These are phyloP conservation scores for Eimeria necatrix DNA, from an alignment of 169 alveolate species.

Conservation along the genomic window DNA sequence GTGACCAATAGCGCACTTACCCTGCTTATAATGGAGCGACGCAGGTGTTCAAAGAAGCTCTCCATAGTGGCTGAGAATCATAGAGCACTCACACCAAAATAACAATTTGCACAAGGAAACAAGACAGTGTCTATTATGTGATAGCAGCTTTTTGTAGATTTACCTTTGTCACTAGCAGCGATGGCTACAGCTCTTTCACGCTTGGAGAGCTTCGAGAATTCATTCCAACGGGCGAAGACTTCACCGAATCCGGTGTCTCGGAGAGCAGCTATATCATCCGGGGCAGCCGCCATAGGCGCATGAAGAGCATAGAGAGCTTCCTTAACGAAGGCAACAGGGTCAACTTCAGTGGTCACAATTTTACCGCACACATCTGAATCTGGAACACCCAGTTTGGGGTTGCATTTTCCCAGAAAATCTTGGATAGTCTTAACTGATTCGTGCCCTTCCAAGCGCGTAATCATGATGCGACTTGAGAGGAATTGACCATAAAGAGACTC, in stretches of 20 bases:
- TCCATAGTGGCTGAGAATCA: constrained; percentile 19
- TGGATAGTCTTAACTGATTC: constrained; percentile 54
- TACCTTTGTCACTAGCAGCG: constrained; percentile 35
- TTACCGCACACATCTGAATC: constrained; percentile 74
- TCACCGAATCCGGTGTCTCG: constrained; percentile 12
- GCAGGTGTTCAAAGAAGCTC: background rate
- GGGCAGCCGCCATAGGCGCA: constrained; percentile 26
- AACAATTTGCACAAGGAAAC: background rate
- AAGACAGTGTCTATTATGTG: background rate
- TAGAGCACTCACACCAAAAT: background rate
- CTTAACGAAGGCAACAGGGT: constrained; percentile 34
- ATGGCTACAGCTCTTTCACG: constrained; percentile 32
- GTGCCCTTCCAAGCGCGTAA: constrained; percentile 44
- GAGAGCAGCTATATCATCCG: constrained; percentile 57
- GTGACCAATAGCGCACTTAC: background rate
- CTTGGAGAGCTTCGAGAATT: constrained; percentile 1
- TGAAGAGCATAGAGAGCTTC: constrained; percentile 57
- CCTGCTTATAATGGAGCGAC: constrained; percentile 5
- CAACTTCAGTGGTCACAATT: constrained; percentile 62
- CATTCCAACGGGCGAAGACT: constrained; percentile 46
- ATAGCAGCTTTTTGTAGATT: background rate
- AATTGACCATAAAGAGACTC: constrained; percentile 55
- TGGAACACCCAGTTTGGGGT: constrained; percentile 1
- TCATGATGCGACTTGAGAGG: constrained; percentile 48
- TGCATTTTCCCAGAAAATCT: constrained; percentile 63